Conservation (phyloP, 2,329 filamentous ascomycete species). For the Anthostomella pinea region DNA sequence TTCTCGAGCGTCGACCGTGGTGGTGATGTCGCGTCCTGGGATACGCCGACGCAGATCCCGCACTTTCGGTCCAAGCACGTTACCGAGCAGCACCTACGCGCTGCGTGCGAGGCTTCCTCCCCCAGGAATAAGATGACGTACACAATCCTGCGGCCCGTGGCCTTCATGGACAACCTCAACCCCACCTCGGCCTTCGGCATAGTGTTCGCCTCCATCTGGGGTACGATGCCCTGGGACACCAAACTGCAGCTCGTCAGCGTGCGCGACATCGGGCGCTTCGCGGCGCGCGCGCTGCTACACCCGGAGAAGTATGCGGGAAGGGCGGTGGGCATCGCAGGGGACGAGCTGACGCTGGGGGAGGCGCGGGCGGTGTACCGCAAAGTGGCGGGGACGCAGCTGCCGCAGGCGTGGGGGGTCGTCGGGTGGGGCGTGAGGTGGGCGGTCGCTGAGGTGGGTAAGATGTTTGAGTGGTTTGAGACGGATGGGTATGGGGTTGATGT, state of each 20-base stretch:
- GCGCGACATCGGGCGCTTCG: slow-evolving; percentile 38
- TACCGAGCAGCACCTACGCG: slow-evolving; percentile 55
- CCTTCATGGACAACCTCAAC: slow-evolving; percentile 41
- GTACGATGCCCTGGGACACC: slow-evolving; percentile 22
- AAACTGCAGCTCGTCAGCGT: slow-evolving; percentile 38
- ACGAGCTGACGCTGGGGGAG: slow-evolving; percentile 34
- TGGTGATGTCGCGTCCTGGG: slow-evolving; percentile 47
- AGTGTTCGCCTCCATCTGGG: slow-evolving; percentile 33
- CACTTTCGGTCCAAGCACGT: slow-evolving; percentile 59
- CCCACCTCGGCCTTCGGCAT: slow-evolving; percentile 31
- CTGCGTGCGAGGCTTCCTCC: slow-evolving; percentile 22
- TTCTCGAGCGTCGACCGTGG: slow-evolving; percentile 65
- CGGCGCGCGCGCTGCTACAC: slow-evolving; percentile 30
- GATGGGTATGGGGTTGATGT: slow-evolving; percentile 42
- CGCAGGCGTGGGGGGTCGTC: slow-evolving; percentile 31
- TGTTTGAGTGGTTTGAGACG: slow-evolving; percentile 38
- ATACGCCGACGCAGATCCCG: slow-evolving; percentile 50
- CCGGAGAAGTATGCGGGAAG: slow-evolving; percentile 28
- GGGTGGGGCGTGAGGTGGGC: slow-evolving; percentile 29
- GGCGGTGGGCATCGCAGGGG: slow-evolving; percentile 34
- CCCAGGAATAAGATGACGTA: slow-evolving; percentile 28
- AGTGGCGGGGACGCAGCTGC: slow-evolving; percentile 26
- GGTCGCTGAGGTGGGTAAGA: slow-evolving; percentile 30
- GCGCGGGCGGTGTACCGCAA: slow-evolving; percentile 27
- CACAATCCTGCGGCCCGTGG: slow-evolving; percentile 39